Evolutionary conservation across 352 stramenopile species (phyloP).

Genomic region (Phytophthora pseudosyringae): DNA sequence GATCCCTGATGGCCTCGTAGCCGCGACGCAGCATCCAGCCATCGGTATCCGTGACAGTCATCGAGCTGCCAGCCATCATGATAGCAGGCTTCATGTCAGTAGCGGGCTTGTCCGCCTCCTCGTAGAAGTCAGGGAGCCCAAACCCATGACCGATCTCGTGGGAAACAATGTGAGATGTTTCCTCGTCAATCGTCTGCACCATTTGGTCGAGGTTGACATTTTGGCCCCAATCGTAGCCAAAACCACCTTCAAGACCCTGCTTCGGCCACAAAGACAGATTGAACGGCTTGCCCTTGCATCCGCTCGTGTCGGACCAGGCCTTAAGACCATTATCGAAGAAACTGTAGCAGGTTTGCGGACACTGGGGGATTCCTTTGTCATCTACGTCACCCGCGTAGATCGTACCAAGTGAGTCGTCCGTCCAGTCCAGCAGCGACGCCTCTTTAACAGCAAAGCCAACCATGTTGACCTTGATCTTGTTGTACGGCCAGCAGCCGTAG

Average conservation of each 20-base stretch:
- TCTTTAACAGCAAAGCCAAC: slow-evolving; percentile 22
- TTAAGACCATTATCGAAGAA: background rate
- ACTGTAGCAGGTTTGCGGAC: slow-evolving; percentile 39
- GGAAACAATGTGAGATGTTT: slow-evolving; percentile 26
- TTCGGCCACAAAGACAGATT: slow-evolving; percentile 45
- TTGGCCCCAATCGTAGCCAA: slow-evolving; percentile 13
- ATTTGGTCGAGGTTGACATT: slow-evolving; percentile 35
- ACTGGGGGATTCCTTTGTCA: slow-evolving; percentile 24
- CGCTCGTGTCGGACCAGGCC: slow-evolving; percentile 25
- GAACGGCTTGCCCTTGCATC: slow-evolving; percentile 40
- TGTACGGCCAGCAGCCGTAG: slow-evolving; percentile 34
- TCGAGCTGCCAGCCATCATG: slow-evolving; percentile 23
- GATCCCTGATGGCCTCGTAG: slow-evolving; percentile 17
- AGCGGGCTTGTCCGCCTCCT: slow-evolving; percentile 17
- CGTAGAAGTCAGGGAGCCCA: slow-evolving; percentile 24
- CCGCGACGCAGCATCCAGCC: slow-evolving; percentile 40
- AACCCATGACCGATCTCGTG: slow-evolving; percentile 47
- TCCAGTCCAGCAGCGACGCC: slow-evolving; percentile 39
- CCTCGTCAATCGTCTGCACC: too few relatives aligned
- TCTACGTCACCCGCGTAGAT: slow-evolving; percentile 34
- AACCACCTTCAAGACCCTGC: slow-evolving; percentile 28
- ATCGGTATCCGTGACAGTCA: slow-evolving; percentile 17
- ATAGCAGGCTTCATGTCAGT: slow-evolving; percentile 21
- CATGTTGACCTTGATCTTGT: slow-evolving; percentile 34
- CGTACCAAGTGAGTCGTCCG: slow-evolving; percentile 39